phyloP scores from a whole-genome alignment of 768 basidiomycete species.

The Trametes cubensis region DNA sequence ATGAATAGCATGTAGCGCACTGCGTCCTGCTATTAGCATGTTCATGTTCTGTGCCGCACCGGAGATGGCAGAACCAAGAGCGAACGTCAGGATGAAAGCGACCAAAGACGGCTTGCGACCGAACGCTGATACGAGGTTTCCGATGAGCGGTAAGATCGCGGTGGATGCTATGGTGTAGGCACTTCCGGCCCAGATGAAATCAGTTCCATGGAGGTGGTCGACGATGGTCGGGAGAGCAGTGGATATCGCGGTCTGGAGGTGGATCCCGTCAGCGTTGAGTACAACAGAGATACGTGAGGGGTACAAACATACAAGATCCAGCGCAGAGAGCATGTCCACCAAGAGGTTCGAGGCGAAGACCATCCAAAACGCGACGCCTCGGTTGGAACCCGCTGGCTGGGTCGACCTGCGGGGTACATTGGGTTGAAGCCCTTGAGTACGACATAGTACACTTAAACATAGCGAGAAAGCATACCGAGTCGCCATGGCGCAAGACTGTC shows the following conservation, averaged over 20 bases:
- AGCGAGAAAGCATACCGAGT: no score
- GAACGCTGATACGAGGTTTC: slow-evolving; percentile 37
- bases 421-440: no score
- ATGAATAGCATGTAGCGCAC: neutral
- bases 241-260: slow-evolving; percentile 23
- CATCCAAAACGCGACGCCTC: no score
- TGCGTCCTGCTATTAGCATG: slow-evolving; percentile 44
- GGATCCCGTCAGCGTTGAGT: no score
- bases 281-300: no score
- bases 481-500: no score
- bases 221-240: slow-evolving; percentile 28
- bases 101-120: slow-evolving; percentile 39
- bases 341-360: no score
- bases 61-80: slow-evolving; percentile 43
- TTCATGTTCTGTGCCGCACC: slow-evolving; percentile 44
- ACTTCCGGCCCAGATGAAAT: slow-evolving; percentile 31
- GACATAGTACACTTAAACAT: no score
- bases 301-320: no score
- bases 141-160: slow-evolving; percentile 39
- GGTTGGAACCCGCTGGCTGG: no score
- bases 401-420: no score
- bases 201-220: slow-evolving; percentile 22
- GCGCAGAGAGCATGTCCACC: no score
- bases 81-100: slow-evolving; percentile 35
- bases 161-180: slow-evolving; percentile 40